Evolutionary conservation across 2,329 filamentous ascomycete species (phyloP), one percentile per base, ranked within the genome.

Genomic region (Corynespora cassiicola): DNA sequence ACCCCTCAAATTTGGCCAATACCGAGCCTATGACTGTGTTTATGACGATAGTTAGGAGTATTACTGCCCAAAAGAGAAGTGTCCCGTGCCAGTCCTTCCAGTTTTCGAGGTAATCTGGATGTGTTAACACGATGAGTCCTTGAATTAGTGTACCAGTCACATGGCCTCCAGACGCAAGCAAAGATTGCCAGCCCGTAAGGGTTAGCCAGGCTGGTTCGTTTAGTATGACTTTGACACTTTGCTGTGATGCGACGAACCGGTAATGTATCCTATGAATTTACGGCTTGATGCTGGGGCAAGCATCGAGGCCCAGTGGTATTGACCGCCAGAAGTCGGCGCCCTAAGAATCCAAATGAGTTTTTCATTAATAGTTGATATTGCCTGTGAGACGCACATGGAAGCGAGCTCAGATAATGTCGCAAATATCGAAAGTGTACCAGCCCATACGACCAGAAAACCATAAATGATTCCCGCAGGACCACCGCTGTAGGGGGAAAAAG

Each of bases 51-150:
- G 62, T 58, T 9, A 75, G 56, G 1, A 64, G 10, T 3, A 71
- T 62, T 11, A 76, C 55, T 0, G 71, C 74, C 54, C 73, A 76
- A 34, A 69, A 69, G 0, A 80, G 52, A 1, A 80, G 60, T 0
- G 76, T 78, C 1, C 67, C 73, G 32, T 80, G 77, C 74, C 75
- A 80, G 17, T 64, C 56, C 31, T 74, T 44, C n/a, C n/a, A n/a
- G n/a, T n/a, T n/a, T 0, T 61, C 49, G 1, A 58, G 29, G 39
- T 76, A 75, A 2, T 52, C 45, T 0, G 58, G 55, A 14, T 71
- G 46, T 19, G 66, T 74, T 8, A 78, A 54, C 15, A 59, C 52
- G n/a, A 66, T 27, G 1, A 66, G 50, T 2, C 60, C 61, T 40
- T 67, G 63, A 6, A 67, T 50, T 18, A 64, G 30, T 1, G 53